Conservation (phyloP, 2,329 filamentous ascomycete species). For the Fusarium humuli region DNA sequence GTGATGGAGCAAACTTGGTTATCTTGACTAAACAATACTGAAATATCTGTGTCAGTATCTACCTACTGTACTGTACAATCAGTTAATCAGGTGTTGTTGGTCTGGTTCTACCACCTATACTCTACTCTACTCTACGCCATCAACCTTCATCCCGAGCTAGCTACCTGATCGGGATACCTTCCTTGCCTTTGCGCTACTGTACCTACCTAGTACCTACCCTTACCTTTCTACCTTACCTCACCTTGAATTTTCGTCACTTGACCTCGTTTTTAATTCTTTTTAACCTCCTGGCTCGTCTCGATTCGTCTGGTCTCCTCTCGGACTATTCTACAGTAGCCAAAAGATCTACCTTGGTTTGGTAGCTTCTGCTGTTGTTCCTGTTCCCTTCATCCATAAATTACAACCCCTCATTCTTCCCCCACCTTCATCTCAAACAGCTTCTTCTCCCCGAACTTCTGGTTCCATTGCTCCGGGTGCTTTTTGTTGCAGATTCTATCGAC, state of each 20-base stretch:
- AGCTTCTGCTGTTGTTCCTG: conserved; percentile 25
- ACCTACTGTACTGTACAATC: not conserved
- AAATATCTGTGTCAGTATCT: not conserved
- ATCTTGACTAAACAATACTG: conserved; percentile 2
- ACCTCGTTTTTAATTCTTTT: conserved; percentile 22
- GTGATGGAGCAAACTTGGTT: conserved; percentile 15
- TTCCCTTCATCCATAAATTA: conserved; percentile 32
- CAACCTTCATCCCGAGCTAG: conserved; percentile 10
- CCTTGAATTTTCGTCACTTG: conserved; percentile 23
- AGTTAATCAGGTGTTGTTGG: not conserved
- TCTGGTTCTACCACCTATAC: conserved; percentile 8
- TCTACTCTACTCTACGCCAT: not conserved
- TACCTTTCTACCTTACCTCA: conserved; percentile 26
- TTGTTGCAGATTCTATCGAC: conserved; percentile 25
- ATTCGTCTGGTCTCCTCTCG: not conserved
- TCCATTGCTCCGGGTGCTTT: conserved; percentile 42
- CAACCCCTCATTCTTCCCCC: conserved; percentile 40
- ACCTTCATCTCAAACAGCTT: conserved; percentile 29
- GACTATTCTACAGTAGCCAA: not conserved
- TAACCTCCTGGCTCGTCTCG: not conserved
- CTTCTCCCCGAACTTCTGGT: conserved; percentile 37
- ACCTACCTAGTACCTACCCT: not conserved
- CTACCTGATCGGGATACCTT: not conserved
- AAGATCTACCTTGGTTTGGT: not conserved
- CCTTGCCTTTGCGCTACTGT: conserved; percentile 4